Evolutionary conservation across 805 yeast genomes (phyloP), one percentile per base, ranked within the genome.

Genomic region (Candida parachauliodes): DNA sequence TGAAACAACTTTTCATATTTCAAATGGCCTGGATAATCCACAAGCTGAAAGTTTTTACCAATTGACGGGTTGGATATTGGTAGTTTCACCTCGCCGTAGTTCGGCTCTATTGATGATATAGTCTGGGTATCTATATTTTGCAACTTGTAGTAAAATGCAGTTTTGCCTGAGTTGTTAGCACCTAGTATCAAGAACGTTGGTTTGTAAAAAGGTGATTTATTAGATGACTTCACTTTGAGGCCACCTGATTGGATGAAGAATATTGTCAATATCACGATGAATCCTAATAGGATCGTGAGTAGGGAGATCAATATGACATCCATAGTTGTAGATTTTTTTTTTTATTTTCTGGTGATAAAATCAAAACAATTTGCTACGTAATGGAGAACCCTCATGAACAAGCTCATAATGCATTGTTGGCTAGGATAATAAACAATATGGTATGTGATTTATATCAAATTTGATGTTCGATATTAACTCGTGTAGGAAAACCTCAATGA

Each of bases 371-470:
- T 7, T 10, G 7, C 12, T 30, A 11, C 11, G 18, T 8, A 4
- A 84, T 85, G 94, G 88, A 85, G 59, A 86, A 85, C 50, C 96
- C 95, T 3, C 89, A 86, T 52, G 89, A 84, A 50, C 83, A 82
- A 52, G 83, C 77, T 5, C 95, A 87, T 53, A 80, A 76, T 46
- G 87, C 87, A 11, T 65, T 88, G 16, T 65, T 83, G 28, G 76
- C 85, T 8, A 76, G 95, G 45, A 84, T 86, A n/a, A 77, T 83
- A 34, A 77, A 75, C 55, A 84, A 83, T 47, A 77, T 85, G 57
- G 88, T 81, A 69, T 33, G 88, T 74, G n/a, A 2, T 10, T 16
- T n/a, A n/a, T n/a, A n/a, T n/a, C n/a, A n/a, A n/a, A n/a, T n/a
- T n/a, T n/a, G n/a, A n/a, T n/a, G n/a, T n/a, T n/a, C n/a, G n/a